These are phyloP conservation scores for Fusarium bulbicola DNA, from an alignment of 2,329 filamentous ascomycete genomes.

Conservation along the genomic window DNA sequence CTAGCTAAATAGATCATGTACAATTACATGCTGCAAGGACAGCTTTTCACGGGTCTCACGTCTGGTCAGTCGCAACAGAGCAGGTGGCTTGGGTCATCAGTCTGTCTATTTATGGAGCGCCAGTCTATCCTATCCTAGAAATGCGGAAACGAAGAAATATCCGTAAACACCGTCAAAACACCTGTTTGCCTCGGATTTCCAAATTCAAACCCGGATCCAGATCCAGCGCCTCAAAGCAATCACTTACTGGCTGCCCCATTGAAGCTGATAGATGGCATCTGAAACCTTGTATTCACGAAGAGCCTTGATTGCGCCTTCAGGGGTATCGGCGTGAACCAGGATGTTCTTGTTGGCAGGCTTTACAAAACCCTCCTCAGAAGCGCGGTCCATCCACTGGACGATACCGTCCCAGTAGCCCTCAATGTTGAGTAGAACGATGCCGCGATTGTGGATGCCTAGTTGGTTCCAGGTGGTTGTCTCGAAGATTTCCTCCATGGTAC, in stretches of 20 bases:
- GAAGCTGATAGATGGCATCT: constrained; percentile 78
- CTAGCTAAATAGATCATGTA: constrained; percentile 49
- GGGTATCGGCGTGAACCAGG: constrained; percentile 76
- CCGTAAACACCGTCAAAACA: constrained; percentile 28
- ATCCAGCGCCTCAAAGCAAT: constrained; percentile 14
- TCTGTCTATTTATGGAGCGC: constrained; percentile 37
- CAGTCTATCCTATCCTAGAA: constrained; percentile 32
- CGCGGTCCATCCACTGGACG: constrained; percentile 80
- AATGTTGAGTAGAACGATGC: constrained; percentile 85
- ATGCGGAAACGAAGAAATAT: constrained; percentile 15
- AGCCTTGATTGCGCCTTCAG: constrained; percentile 75
- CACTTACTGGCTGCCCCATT: constrained; percentile 76
- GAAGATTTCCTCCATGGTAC: constrained; percentile 95
- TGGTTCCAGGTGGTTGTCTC: constrained; percentile 96
- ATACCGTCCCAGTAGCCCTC: constrained; percentile 93
- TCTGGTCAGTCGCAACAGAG: constrained; percentile 10
- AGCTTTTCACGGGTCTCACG: constrained; percentile 42
- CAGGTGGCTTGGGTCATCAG: constrained; percentile 29
- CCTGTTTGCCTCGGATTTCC: constrained; percentile 14
- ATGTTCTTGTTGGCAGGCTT: constrained; percentile 75
- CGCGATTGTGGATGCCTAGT: constrained; percentile 85
- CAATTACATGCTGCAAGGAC: constrained; percentile 45
- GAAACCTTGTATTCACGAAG: constrained; percentile 80
- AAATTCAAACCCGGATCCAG: constrained; percentile 7
- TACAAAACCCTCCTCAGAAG: constrained; percentile 82